These are phyloP conservation scores for Fistulifera solaris DNA, from an alignment of 108 stramenopile species.

Conservation along the genomic window DNA sequence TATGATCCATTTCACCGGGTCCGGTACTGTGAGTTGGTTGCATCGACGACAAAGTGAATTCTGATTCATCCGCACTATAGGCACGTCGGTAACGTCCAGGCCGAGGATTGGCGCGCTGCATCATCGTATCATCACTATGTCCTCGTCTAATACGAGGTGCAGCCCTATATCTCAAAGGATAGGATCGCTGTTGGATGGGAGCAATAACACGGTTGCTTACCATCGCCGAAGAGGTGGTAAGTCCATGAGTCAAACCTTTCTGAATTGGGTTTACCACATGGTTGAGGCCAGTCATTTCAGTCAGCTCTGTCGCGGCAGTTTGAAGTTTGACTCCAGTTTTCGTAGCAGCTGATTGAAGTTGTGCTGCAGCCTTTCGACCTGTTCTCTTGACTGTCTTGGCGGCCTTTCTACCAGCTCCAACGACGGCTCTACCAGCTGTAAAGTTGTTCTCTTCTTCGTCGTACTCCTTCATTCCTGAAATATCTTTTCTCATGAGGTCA, in stretches of 20 bases:
- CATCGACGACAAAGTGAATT: background rate
- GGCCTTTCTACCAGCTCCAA: background rate
- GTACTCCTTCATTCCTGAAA: conserved; percentile 5
- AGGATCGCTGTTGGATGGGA: background rate
- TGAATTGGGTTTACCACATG: conserved; percentile 7
- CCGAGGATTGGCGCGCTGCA: too few species aligned
- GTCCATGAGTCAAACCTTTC: conserved; percentile 5
- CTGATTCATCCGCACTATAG: background rate
- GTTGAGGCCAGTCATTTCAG: conserved; percentile 5
- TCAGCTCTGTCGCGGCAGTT: conserved; percentile 3
- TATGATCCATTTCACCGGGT: background rate
- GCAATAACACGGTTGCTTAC: background rate
- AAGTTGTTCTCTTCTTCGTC: conserved; percentile 13
- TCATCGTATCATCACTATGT: background rate
- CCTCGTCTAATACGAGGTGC: background rate
- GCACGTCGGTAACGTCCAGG: background rate
- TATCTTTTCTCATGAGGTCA: conserved; percentile 13
- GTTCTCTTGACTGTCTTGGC: background rate
- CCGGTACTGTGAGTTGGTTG: background rate
- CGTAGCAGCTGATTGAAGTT: background rate
- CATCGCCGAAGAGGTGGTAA: background rate
- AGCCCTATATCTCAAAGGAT: too few species aligned
- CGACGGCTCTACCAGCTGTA: background rate
- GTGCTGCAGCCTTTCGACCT: background rate
- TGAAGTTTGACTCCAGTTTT: background rate